Evolutionary conservation across 768 basidiomycete genomes (phyloP), one percentile per base, ranked within the genome.

Genomic region (Dacryopinax primogenitus): DNA sequence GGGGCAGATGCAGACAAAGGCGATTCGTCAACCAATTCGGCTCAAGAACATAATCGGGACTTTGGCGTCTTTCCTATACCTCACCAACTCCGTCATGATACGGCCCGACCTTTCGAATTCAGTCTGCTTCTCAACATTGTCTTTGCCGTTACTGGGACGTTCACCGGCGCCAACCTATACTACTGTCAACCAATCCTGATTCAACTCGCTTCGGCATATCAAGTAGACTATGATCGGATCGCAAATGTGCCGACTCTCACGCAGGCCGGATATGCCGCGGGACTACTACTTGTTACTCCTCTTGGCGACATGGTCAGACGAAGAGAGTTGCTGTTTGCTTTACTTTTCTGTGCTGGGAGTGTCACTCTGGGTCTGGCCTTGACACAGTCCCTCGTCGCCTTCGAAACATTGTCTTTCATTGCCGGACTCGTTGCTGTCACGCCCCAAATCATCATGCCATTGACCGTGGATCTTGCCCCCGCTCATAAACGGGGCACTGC

Each of bases 401-500:
- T 92, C 69, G 83, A 90, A 68, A 77, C 74, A 0, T 74, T 93
- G 3, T 84, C 82, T 15, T 93, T 86, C 76, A 74, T 92, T 34
- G 78, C 88, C 32, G 90, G 91, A 1, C 75, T 83, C 13, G 76
- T 81, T 28, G 85, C 84, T n/a, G 88, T 90, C 58, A 83, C 84
- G 0, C 75, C 76, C 21, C 75, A 79, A 70, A 67, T 93, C 66
- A 75, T 84, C 66, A 83, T 95, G 65, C 83, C 91, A 0, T 70
- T 87, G 41, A 88, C 89, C 0, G 92, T 84, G 1, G 92, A 95
- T 74, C 81, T 94, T 30, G 90, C 90, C 0, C 84, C 87, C 0
- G 83, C 86, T 0, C 79, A 85, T 61, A 81, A 82, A 23, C 83
- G 90, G 30, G 91, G 86, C 0, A 79, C 84, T 3, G 86, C 90